These are phyloP conservation scores for Nakazawaea laoshanensis DNA, from an alignment of 805 yeast genomes.

Conservation along the genomic window DNA sequence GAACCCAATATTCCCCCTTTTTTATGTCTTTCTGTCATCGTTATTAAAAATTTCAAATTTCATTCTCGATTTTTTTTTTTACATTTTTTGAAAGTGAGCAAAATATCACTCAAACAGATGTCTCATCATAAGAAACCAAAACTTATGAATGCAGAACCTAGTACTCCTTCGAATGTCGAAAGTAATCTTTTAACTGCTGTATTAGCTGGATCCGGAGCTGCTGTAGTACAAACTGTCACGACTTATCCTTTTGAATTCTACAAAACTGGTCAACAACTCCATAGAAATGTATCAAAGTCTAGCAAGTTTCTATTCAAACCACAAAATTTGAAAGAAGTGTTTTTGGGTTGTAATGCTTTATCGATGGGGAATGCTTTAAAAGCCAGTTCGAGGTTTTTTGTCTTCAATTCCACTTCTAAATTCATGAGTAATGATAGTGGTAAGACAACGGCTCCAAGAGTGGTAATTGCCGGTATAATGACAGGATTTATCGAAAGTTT, in stretches of 20 bases:
- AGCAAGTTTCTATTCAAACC: slow-evolving; percentile 25
- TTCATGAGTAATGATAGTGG: slow-evolving; percentile 52
- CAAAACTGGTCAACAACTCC: slow-evolving; percentile 58
- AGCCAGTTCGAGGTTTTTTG: slow-evolving; percentile 62
- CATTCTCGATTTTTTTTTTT: neutral
- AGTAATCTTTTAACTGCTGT: slow-evolving; percentile 48
- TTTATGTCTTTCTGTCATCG: slow-evolving; percentile 1
- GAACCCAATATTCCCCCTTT: slow-evolving; percentile 18
- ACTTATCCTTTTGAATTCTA: slow-evolving; percentile 68
- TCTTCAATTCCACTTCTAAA: slow-evolving; percentile 68
- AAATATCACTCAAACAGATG: no score
- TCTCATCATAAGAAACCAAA: slow-evolving; percentile 1
- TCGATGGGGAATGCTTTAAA: slow-evolving; percentile 69
- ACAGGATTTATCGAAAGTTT: slow-evolving; percentile 80
- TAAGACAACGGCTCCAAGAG: slow-evolving; percentile 69
- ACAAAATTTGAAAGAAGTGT: slow-evolving; percentile 20
- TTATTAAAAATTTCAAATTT: neutral
- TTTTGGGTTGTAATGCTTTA: slow-evolving; percentile 65
- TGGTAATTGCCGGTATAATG: slow-evolving; percentile 75
- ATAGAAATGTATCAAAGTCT: slow-evolving; percentile 31
- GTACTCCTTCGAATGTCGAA: slow-evolving; percentile 12
- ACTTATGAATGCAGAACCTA: neutral
- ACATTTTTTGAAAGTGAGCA: neutral
- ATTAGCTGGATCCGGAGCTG: slow-evolving; percentile 54
- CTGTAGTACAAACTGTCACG: slow-evolving; percentile 50